These are phyloP conservation scores for Diaporthe vaccinii DNA, from an alignment of 2,329 filamentous ascomycete genomes.

Conservation along the genomic window DNA sequence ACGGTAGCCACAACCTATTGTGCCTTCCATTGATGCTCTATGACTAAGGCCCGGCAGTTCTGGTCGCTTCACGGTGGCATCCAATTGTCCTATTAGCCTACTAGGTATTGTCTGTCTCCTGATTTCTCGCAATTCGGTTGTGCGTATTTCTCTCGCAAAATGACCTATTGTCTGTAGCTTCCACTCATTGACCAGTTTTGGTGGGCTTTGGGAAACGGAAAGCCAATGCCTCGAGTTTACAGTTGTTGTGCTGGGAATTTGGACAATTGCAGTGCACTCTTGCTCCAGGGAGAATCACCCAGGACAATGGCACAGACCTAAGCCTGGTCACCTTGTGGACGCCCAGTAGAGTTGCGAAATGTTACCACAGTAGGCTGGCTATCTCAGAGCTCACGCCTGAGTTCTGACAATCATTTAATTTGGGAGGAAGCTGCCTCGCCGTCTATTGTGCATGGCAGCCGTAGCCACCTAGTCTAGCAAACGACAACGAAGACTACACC, in stretches of 20 bases:
- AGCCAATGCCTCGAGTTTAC: background rate
- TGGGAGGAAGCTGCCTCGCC: background rate
- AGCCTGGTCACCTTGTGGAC: background rate
- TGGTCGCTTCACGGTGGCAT: background rate
- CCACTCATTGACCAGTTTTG: background rate
- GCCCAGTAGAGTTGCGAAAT: background rate
- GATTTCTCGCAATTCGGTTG: too few relatives aligned
- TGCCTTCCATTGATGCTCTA: constrained; percentile 7
- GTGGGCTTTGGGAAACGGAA: background rate
- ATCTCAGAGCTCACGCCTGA: background rate
- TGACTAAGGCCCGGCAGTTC: accelerated
- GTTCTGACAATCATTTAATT: background rate
- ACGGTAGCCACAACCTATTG: background rate
- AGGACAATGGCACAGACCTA: background rate
- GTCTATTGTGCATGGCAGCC: background rate
- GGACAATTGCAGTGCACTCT: background rate
- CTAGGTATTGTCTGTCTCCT: too few relatives aligned
- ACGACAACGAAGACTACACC: background rate
- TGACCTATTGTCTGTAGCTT: background rate
- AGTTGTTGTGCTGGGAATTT: background rate
- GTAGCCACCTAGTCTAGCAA: background rate
- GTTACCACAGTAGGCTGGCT: background rate
- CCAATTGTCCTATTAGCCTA: too few relatives aligned
- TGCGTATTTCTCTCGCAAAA: background rate
- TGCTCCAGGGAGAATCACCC: background rate